Percentiles rank a stretch among this genome's conserved stretches.
These are phyloP conservation scores for Podila epigama DNA, from an alignment of 192 early-diverging fungal genomes.

Conservation along the genomic window DNA sequence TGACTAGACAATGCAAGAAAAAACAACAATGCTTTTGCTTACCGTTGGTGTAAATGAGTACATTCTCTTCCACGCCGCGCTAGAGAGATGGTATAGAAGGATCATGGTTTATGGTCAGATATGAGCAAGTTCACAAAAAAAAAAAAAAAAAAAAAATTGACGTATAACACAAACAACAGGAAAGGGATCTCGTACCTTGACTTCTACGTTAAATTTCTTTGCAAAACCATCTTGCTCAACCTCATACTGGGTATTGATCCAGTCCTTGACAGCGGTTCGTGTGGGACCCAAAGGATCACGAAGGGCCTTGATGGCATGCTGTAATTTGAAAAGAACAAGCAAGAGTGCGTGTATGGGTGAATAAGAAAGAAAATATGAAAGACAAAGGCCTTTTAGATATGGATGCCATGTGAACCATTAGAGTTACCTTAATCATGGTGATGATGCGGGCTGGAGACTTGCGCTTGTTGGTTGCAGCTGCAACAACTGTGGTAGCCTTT, in stretches of 20 bases:
- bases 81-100: neutral
- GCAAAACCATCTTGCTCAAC: neutral
- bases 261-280: neutral
- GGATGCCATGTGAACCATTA: neutral
- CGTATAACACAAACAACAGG: neutral
- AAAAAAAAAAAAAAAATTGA: too few species aligned
- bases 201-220: neutral
- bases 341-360: neutral
- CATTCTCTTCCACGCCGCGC: neutral
- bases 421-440: neutral
- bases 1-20: neutral
- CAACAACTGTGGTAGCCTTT: neutral
- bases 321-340: neutral
- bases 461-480: neutral
- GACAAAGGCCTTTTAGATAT: too few species aligned
- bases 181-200: neutral
- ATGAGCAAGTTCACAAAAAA: too few species aligned
- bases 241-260: neutral
- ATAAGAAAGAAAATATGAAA: neutral
- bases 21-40: neutral
- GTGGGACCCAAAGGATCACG: neutral
- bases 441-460: neutral
- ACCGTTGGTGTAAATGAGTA: neutral
- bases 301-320: neutral
- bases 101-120: too few species aligned